phyloP scores from a whole-genome alignment of 2,329 filamentous ascomycete species.

The Trichoderma asperellum region DNA sequence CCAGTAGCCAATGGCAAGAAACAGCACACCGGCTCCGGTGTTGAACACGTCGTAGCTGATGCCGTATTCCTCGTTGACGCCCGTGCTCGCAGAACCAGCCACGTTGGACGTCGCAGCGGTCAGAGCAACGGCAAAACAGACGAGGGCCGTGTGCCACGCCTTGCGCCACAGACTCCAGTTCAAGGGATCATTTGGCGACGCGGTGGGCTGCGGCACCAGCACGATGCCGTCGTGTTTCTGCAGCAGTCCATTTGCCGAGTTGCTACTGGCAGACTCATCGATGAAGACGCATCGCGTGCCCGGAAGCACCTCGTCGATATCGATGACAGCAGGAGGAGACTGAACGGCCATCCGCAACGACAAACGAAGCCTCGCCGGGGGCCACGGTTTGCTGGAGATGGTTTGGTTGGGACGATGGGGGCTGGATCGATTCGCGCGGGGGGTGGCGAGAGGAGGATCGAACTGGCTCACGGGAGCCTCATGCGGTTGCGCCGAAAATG shows the following conservation, averaged over 20 bases:
- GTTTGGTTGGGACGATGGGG: neutral
- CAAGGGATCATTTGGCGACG: constrained; percentile 56
- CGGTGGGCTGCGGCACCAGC: constrained; percentile 57
- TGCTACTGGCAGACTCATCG: constrained; percentile 36
- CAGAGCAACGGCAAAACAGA: constrained; percentile 57
- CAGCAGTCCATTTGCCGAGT: constrained; percentile 34
- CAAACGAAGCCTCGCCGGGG: constrained; percentile 13
- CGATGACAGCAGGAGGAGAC: constrained; percentile 15
- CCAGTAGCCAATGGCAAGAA: constrained; percentile 60
- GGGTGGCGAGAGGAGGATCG: constrained; percentile 1
- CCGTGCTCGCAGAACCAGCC: constrained; percentile 55
- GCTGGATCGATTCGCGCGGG: neutral
- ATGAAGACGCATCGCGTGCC: constrained; percentile 39
- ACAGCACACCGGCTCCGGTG: constrained; percentile 60
- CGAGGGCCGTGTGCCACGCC: constrained; percentile 55
- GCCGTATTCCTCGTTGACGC: constrained; percentile 53
- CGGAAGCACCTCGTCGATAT: constrained; percentile 34
- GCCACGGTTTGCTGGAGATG: neutral
- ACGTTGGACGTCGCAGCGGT: constrained; percentile 62
- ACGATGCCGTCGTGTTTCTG: constrained; percentile 50
- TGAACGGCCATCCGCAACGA: constrained; percentile 28
- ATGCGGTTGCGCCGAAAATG: constrained; percentile 20
- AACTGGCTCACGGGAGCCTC: constrained; percentile 28
- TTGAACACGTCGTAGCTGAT: constrained; percentile 59
- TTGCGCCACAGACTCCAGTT: constrained; percentile 55